Percentiles rank a stretch among this genome's conserved stretches.
These are phyloP conservation scores for Coniferiporia sulphurascens DNA, from an alignment of 1,284 basidiomycete genomes.

Conservation along the genomic window DNA sequence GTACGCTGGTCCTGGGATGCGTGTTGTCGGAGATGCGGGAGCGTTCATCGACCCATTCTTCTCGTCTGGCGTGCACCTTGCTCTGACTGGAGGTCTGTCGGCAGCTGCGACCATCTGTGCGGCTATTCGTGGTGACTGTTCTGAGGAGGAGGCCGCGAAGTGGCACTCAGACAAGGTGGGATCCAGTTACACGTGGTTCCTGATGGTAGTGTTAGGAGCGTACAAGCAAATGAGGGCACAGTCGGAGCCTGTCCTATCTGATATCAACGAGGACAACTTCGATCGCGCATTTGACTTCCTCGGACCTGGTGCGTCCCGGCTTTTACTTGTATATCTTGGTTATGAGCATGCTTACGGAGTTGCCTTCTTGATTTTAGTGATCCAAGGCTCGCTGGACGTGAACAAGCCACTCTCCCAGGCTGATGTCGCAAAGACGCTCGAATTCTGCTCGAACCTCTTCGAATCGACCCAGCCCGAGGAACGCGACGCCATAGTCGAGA, in stretches of 20 bases:
- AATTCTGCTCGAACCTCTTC: slow-evolving; percentile 38
- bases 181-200: slow-evolving; percentile 65
- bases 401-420: slow-evolving; percentile 57
- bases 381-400: slow-evolving; percentile 55
- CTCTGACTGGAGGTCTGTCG: slow-evolving; percentile 54
- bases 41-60: slow-evolving; percentile 72
- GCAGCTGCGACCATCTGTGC: slow-evolving; percentile 54
- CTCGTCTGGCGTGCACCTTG: too few relatives aligned
- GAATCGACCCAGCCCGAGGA: slow-evolving; percentile 33
- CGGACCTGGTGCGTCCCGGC: slow-evolving; percentile 28
- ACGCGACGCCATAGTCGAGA: slow-evolving; percentile 27
- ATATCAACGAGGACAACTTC: slow-evolving; percentile 55
- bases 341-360: neutral
- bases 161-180: slow-evolving; percentile 53
- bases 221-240: slow-evolving; percentile 59
- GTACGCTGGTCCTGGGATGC: slow-evolving; percentile 55
- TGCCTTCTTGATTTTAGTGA: slow-evolving; percentile 36
- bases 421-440: slow-evolving; percentile 51
- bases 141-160: slow-evolving; percentile 45
- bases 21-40: slow-evolving; percentile 69
- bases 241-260: slow-evolving; percentile 44
- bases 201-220: slow-evolving; percentile 61
- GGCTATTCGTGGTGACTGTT: slow-evolving; percentile 51
- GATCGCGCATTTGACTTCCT: slow-evolving; percentile 56
- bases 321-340: neutral